phyloP scores from a whole-genome alignment of 176 grass and related monocot species.

The Neostapfia colusana region DNA sequence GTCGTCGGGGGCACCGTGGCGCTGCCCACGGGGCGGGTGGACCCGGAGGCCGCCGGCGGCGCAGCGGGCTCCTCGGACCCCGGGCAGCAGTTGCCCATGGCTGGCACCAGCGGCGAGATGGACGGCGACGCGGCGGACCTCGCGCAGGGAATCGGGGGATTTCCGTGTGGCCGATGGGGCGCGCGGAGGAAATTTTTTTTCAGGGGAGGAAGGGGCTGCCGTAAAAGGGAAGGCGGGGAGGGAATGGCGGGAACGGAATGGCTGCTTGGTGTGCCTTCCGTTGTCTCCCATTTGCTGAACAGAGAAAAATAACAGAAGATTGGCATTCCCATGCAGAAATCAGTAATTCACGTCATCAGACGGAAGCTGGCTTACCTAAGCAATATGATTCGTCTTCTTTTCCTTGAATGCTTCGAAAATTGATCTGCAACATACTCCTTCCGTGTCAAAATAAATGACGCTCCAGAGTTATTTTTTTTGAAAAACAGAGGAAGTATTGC shows the following conservation, averaged over 20 bases:
- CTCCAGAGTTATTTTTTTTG: no score
- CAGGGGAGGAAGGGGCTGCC: background rate
- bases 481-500: no score
- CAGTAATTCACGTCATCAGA: no score
- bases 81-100: constrained; percentile 72
- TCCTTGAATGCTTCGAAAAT: no score
- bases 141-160: constrained; percentile 14
- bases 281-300: background rate
- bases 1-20: background rate
- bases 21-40: constrained; percentile 30
- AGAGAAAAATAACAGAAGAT: constrained; percentile 31
- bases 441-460: no score
- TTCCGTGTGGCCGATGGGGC: constrained; percentile 29
- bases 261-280: constrained; percentile 20
- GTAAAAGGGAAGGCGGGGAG: constrained; percentile 55
- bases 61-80: constrained; percentile 4
- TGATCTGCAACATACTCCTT: no score
- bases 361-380: background rate
- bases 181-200: constrained; percentile 23
- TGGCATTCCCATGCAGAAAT: background rate
- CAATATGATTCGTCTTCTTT: no score
- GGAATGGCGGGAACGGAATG: constrained; percentile 53
- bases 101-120: constrained; percentile 31
- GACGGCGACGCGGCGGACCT: constrained; percentile 2
- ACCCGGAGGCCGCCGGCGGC: background rate